These are phyloP conservation scores for Coffea humblotiana DNA, from an alignment of 305 asterid genomes.

Conservation along the genomic window DNA sequence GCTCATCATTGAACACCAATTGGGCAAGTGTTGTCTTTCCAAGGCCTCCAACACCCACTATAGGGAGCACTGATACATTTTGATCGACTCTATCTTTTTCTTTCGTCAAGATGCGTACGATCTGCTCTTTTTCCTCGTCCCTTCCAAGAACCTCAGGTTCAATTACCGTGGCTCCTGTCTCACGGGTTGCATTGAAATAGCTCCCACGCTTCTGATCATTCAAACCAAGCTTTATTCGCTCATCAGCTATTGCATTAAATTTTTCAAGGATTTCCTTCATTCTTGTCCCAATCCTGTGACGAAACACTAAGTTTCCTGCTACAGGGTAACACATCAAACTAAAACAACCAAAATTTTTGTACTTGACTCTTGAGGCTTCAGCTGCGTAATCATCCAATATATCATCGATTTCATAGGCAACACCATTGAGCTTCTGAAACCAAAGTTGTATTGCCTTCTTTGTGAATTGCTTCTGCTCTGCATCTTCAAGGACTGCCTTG, in stretches of 20 bases:
- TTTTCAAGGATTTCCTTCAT: not conserved
- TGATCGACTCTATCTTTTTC: not conserved
- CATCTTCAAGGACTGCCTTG: too few species aligned
- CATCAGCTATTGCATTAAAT: not conserved
- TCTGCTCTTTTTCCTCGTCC: not conserved
- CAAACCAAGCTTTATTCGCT: not conserved
- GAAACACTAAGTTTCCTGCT: not conserved
- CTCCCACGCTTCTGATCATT: not conserved
- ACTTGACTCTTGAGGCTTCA: too few species aligned
- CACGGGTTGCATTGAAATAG: not conserved
- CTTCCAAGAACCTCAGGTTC: not conserved
- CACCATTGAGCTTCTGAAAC: too few species aligned
- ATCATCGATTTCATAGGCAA: too few species aligned
- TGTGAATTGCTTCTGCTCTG: too few species aligned
- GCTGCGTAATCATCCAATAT: too few species aligned
- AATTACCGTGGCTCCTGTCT: not conserved
- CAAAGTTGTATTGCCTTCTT: too few species aligned
- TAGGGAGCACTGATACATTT: not conserved
- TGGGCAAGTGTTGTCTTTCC: not conserved
- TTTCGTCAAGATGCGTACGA: not conserved
- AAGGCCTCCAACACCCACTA: conserved; percentile 1
- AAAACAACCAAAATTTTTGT: too few species aligned
- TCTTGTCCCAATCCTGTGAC: not conserved
- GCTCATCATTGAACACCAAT: not conserved
- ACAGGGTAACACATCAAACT: not conserved